Base-by-base conservation (phyloP, 2,329 filamentous ascomycete species). In the Myriangium duriaei region DNA sequence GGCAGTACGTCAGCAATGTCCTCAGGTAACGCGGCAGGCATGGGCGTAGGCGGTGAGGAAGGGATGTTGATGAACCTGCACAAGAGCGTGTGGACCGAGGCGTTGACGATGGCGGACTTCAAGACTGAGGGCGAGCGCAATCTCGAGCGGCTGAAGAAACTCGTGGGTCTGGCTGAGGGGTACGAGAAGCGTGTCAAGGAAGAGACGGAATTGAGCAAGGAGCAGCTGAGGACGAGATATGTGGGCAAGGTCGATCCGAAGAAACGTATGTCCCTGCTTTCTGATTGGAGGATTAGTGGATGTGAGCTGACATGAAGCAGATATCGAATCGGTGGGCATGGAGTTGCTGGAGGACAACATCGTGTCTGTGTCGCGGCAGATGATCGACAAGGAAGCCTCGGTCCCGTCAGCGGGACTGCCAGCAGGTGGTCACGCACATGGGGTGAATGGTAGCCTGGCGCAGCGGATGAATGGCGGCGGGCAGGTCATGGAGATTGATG, bases 31-130 rank as follows among this genome's bases (percentile, higher is more conserved):
- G 19, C 32, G 12, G 35, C 41, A 4, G 33, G 32, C 4, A 39
- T 39, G 18, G 38, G 37, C 11, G 32, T 45, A 9, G 43, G 85
- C 1, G 69, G 98, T 35, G 91, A 98, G 61, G 92, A 98, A 70
- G 96, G 94, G 63, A 98, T 98, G 91, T 64, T 98, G 53, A 98
- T 98, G 92, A 98, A 98, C 59, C 68, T 98, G 48, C 91, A 98
- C 73, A 98, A 98, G 71, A 91, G 96, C 51, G 87, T 95, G 31
- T 98, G 91, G 91, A 98, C 92, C 1, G 91, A 98, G 61, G 91
- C 88, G 4, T 63, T 98, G 47, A 77, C 94, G 58, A 96, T 98
- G 86, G 83, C 88, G 44, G 87, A 96, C 61, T 98, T 98, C 71
- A 74, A 79, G 47, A 67, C 75, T 41, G 88, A 96, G 57, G 84